Conservation (phyloP, 1,284 basidiomycete genomes). For the Trichosporon sp. region DNA sequence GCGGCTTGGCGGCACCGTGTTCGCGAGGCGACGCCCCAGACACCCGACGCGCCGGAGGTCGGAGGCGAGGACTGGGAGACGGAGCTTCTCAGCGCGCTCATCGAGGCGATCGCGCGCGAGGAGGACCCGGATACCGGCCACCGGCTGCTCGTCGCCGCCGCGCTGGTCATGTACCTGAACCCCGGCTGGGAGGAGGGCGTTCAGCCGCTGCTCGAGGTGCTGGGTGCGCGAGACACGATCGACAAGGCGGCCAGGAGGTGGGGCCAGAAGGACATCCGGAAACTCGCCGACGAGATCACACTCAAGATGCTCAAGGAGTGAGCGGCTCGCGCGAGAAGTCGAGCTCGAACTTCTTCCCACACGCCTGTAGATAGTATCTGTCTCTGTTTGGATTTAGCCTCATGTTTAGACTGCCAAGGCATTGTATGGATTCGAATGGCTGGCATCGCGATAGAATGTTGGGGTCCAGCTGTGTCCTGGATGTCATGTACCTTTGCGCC, state of each 20-base stretch:
- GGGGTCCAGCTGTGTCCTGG: neutral
- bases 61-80: constrained; percentile 72
- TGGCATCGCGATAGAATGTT: neutral
- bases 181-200: constrained; percentile 56
- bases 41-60: constrained; percentile 49
- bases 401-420: neutral
- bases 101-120: constrained; percentile 69
- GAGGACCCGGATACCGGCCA: constrained; percentile 72
- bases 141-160: constrained; percentile 69
- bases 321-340: neutral
- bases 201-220: constrained; percentile 64
- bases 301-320: constrained; percentile 23
- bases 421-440: neutral
- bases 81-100: constrained; percentile 70
- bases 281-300: constrained; percentile 63
- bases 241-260: constrained; percentile 56
- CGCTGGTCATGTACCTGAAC: constrained; percentile 64
- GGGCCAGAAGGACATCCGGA: constrained; percentile 57
- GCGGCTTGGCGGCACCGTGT: constrained; percentile 61
- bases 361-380: neutral
- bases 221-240: constrained; percentile 58
- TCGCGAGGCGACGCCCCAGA: constrained; percentile 32
- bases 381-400: neutral
- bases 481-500: neutral
- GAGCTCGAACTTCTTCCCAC: neutral